Base-by-base conservation (phyloP, 805 yeast genomes). In the Torulaspora franciscae region DNA sequence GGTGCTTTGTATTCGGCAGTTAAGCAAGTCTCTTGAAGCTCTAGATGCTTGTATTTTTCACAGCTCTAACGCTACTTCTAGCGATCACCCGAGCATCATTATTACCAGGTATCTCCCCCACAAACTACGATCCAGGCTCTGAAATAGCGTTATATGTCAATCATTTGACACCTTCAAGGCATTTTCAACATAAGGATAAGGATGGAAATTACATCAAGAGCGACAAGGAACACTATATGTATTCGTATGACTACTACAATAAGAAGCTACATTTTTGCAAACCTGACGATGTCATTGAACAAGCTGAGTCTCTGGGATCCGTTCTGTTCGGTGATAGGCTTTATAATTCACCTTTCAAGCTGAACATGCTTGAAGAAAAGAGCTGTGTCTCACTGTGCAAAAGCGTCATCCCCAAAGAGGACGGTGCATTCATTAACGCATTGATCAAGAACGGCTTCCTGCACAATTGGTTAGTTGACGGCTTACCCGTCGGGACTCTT, bases 91-190 rank as follows among this genome's bases (percentile, higher is more conserved):
- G 52, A 33, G 95, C 83, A 2, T 91, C 93, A 68, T 91, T 93
- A 62, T 72, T 93, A 45, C 98, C 98, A 0, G 98, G 98, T 7
- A 93, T 89, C 19, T 96, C 98, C 0, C 98, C 99, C 14, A 85
- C 95, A 1, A 83, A 91, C 40, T 93, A 91, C 61, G 71, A 74
- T 37, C 73, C 77, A 48, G 88, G 82, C 40, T 95, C 90, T 43
- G 54, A 59, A 2, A 81, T 93, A 40, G 87, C 91, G 11, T 69
- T 93, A 43, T 70, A 84, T 40, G 99, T 93, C 26, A 93, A 93
- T 62, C 95, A 89, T 58, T 77, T 93, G 56, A 87, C 96, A 0
- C 96, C 97, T 11, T 78, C 88, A 4, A 69, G 76, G 51, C 65
- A 62, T 50, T 62, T 58, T 46, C 72, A 70, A 57, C 75, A 45